phyloP scores from a whole-genome alignment of 2,329 filamentous ascomycete species.

The Microascus cirrosus region DNA sequence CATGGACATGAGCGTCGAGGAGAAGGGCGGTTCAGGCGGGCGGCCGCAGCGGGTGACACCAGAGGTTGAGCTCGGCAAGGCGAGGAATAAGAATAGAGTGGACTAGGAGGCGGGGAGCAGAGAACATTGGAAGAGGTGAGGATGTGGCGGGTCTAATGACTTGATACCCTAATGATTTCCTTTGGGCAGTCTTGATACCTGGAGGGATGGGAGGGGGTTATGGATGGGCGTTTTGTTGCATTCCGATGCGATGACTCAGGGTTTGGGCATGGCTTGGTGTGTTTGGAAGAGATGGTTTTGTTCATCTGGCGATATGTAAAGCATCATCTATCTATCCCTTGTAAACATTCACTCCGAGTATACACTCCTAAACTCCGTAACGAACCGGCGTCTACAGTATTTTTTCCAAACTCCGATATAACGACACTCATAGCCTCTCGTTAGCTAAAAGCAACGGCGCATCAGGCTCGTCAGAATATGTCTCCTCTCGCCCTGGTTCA shows the following conservation, averaged over 20 bases:
- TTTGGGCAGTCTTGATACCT: not conserved
- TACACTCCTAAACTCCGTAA: not conserved
- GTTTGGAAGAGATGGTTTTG: not conserved
- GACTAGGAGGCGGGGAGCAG: conserved; percentile 2
- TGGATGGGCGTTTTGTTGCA: not conserved
- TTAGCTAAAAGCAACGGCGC: not conserved
- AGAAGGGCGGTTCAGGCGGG: conserved; percentile 15
- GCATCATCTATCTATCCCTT: not conserved
- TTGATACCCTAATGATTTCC: conserved; percentile 6
- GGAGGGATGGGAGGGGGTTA: not conserved
- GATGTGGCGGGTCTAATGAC: not conserved
- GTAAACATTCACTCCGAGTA: not conserved
- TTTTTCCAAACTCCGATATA: not conserved
- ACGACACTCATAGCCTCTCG: not conserved
- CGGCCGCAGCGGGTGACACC: conserved; percentile 4
- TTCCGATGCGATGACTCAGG: not conserved
- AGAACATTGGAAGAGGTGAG: not conserved
- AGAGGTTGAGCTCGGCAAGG: conserved; percentile 7
- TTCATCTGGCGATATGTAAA: not conserved
- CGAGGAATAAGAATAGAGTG: conserved; percentile 7
- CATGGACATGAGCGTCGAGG: conserved; percentile 68
- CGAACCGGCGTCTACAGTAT: not conserved
- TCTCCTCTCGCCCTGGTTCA: not conserved
- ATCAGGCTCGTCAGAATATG: conserved; percentile 1
- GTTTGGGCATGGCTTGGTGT: not conserved